Evolutionary conservation across 768 basidiomycete genomes (phyloP), one percentile per base, ranked within the genome.

Genomic region (Pleurotus salmoneostramineus): DNA sequence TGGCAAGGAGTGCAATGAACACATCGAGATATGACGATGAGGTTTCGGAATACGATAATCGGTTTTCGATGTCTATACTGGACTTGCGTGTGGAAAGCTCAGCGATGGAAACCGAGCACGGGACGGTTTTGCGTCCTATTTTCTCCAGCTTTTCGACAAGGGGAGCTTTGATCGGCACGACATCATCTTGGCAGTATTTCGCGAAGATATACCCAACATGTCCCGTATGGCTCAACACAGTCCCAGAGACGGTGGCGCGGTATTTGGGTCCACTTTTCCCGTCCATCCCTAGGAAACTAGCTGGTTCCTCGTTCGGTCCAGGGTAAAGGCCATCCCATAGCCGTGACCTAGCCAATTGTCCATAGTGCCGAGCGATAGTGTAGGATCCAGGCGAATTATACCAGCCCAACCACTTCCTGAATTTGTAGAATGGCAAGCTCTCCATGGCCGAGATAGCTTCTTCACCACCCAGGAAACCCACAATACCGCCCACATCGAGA

Each of bases 271-370:
- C 70, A 10, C 17, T 27, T 34, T 61, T 47, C 1, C 68, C 68
- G 40, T 66, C 69, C 2, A 70, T 58, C n/a, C 59, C 65, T 7
- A 72, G 69, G 35, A 66, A 56, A 10, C 42, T 37, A 5, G 64
- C 63, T 7, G 73, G 71, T 56, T 73, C 67, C 3, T 64, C 66
- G 27, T 69, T 66, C 31, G 68, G 62, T 3, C 73, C 73, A 0
- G 73, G 73, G 51, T 69, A 73, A 31, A 73, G 63, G 8, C 69
- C 71, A 33, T 69, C 66, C 59, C 72, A 73, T 45, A 74, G 65
- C 43, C 63, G 66, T 15, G 72, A 71, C 15, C 62, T 66, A 40
- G 72, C 69, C 50, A 74, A 66, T 7, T 63, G 63, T 2, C 68
- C 68, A 48, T 71, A 72, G 6, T 64, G 63, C 45, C 62, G 66